A percentile compares a stretch with the other conserved stretches of the same genome.
Evolutionary conservation across 2,329 filamentous ascomycete species (phyloP).

Genomic region (Pseudonectria buxi): DNA sequence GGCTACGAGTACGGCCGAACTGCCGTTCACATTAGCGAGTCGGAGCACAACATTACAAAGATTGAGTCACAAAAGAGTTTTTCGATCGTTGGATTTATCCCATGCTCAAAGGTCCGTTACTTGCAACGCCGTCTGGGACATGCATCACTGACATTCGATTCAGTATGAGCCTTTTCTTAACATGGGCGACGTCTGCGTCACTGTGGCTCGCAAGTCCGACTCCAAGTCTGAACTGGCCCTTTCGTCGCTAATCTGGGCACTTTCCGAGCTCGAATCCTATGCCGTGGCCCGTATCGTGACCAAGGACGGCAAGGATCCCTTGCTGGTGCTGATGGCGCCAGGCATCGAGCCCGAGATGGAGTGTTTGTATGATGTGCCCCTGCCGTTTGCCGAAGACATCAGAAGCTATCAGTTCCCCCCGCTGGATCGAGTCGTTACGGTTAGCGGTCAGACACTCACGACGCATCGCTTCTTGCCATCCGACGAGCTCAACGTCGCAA

Average conservation of each 20-base stretch:
- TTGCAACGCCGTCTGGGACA: neutral
- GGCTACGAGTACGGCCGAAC: slow-evolving; percentile 92
- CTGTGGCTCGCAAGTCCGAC: slow-evolving; percentile 70
- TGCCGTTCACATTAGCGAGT: slow-evolving; percentile 80
- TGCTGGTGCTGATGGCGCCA: slow-evolving; percentile 72
- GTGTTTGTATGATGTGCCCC: slow-evolving; percentile 79
- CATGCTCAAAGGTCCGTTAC: slow-evolving; percentile 54
- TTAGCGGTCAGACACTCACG: slow-evolving; percentile 73
- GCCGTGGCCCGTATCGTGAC: slow-evolving; percentile 78
- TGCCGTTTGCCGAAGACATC: slow-evolving; percentile 91
- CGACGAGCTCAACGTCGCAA: slow-evolving; percentile 66
- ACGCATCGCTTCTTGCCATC: slow-evolving; percentile 80
- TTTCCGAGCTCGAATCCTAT: slow-evolving; percentile 78
- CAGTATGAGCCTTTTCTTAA: slow-evolving; percentile 79
- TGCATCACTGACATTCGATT: slow-evolving; percentile 5
- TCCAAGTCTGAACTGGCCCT: slow-evolving; percentile 78
- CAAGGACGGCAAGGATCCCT: slow-evolving; percentile 75
- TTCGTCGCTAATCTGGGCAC: slow-evolving; percentile 81
- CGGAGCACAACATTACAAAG: slow-evolving; percentile 82
- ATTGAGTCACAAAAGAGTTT: slow-evolving; percentile 70
- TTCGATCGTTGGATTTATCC: slow-evolving; percentile 82
- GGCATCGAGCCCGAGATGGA: slow-evolving; percentile 73
- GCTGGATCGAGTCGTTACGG: slow-evolving; percentile 76
- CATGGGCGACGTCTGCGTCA: slow-evolving; percentile 74
- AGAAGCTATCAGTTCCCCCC: slow-evolving; percentile 88